Base-by-base conservation (phyloP, 1,284 basidiomycete species). In the Cryptococcus sp. region DNA sequence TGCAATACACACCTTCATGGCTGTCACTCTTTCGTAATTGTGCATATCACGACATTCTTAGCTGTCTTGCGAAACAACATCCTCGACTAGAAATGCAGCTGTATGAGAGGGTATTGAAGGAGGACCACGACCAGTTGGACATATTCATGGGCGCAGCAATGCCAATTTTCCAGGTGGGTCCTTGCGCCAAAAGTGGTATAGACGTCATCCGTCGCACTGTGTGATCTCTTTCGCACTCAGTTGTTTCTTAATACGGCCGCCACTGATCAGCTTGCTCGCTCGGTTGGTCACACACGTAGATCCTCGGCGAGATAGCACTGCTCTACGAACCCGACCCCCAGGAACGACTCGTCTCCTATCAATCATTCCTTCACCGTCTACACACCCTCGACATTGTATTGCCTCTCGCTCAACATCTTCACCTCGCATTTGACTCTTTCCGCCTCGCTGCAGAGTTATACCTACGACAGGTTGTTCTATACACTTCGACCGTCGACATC, bases 391-490 rank as follows among this genome's bases (percentile, higher is more conserved):
- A 22, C 15, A n/a, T 22, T 6, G n/a, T 22, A 44, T 22, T 44
- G n/a, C 22, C 22, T 8, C n/a, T 44, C 22, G n/a, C 41, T 16
- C n/a, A 22, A 19, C 58, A 63, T 43, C 57, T 64, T 51, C 53
- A 69, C 51, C 58, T 66, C 19, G 66, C 72, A 1, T 72, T 74
- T 56, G 61, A 69, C 45, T 64, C 65, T n/a, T 70, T 59, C 61
- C 66, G 66, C 37, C 55, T 67, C 40, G 64, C 65, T 1, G 70
- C 72, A 1, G 62, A 70, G 50, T 61, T 72, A 3, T 72, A 69
- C 54, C 63, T 74, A 17, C 65, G 72, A 3, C 70, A 72, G 26
- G 51, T 61, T 3, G 63, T 70, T n/a, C 51, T 63, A 11, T 66
- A 65, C 16, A 54, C 53, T 3, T 63, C 58, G 2, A 54, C 68